phyloP scores from a whole-genome alignment of 345 rosid species.

The Eucalyptus victrix region DNA sequence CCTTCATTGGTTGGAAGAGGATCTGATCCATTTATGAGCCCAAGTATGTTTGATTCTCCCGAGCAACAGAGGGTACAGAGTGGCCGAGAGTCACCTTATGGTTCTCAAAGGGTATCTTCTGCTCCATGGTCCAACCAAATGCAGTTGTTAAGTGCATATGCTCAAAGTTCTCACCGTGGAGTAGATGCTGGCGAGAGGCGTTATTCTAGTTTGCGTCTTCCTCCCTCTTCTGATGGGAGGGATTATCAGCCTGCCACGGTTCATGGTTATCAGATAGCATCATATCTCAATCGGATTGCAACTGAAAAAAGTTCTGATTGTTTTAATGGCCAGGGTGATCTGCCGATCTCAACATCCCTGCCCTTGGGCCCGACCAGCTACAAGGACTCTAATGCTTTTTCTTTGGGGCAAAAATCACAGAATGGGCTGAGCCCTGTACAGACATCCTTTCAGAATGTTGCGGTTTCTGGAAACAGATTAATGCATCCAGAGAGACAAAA shows the following conservation, averaged over 20 bases:
- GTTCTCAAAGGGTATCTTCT: conserved; percentile 46
- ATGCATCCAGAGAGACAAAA: conserved; percentile 41
- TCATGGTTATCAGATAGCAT: conserved; percentile 64
- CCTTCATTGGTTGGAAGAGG: conserved; percentile 46
- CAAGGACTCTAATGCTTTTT: conserved; percentile 35
- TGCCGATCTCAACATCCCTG: conserved; percentile 31
- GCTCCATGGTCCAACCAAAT: conserved; percentile 38
- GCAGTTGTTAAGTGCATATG: conserved; percentile 46
- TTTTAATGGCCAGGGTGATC: conserved; percentile 45
- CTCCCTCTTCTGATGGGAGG: conserved; percentile 51
- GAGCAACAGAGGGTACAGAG: conserved; percentile 45
- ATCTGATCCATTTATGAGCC: conserved; percentile 30
- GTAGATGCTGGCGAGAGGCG: conserved; percentile 57
- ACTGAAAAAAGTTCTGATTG: conserved; percentile 34
- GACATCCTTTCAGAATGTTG: conserved; percentile 44
- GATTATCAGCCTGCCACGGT: conserved; percentile 72
- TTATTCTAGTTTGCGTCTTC: conserved; percentile 59
- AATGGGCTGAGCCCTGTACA: conserved; percentile 47
- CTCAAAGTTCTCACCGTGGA: conserved; percentile 26
- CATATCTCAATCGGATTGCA: conserved; percentile 36
- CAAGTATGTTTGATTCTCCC: conserved; percentile 43
- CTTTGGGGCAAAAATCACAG: conserved; percentile 52
- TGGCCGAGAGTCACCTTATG: conserved; percentile 44
- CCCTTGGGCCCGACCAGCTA: conserved; percentile 38
- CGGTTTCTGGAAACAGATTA: conserved; percentile 36